A percentile compares a stretch with the other conserved stretches of the same genome.
Conservation (phyloP, 208 protist species). For the Trypanosoma mega region DNA sequence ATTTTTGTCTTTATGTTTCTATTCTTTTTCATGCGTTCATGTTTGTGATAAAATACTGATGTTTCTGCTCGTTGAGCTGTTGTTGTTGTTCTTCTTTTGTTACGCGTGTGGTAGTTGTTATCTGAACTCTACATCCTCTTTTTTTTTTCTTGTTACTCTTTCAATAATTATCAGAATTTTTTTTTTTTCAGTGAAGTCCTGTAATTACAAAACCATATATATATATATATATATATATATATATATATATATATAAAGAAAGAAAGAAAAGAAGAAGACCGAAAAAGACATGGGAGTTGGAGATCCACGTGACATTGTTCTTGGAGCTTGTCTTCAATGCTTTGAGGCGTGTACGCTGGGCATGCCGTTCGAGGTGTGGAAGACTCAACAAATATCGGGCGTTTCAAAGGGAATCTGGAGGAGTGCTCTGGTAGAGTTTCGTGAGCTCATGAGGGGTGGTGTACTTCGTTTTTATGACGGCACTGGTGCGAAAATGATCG, state of each 20-base stretch:
- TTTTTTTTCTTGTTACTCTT: too few species aligned
- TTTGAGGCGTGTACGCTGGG: slow-evolving; percentile 34
- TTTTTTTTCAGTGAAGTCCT: too few species aligned
- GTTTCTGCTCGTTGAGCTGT: too few species aligned
- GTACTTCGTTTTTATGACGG: slow-evolving; percentile 31
- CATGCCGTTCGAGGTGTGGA: slow-evolving; percentile 49
- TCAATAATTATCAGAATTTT: too few species aligned
- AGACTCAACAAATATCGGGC: slow-evolving; percentile 26
- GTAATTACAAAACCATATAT: too few species aligned
- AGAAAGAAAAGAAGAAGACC: not conserved
- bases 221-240: not conserved
- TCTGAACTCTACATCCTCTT: too few species aligned
- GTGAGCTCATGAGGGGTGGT: slow-evolving; percentile 14
- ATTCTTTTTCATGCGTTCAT: too few species aligned
- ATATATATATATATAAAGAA: not conserved
- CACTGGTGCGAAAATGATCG: slow-evolving; percentile 36
- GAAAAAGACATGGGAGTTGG: slow-evolving; percentile 15
- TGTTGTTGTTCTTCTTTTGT: too few species aligned
- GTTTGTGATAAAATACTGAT: too few species aligned
- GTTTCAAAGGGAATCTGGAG: slow-evolving; percentile 19
- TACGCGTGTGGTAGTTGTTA: too few species aligned
- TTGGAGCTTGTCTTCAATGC: slow-evolving; percentile 33
- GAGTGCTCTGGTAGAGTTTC: slow-evolving; percentile 18
- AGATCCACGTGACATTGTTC: slow-evolving; percentile 29
- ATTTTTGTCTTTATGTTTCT: too few species aligned